Evolutionary conservation across 441 rosid species (phyloP), one percentile per base, ranked within the genome.

Genomic region (Croton laevigatus): DNA sequence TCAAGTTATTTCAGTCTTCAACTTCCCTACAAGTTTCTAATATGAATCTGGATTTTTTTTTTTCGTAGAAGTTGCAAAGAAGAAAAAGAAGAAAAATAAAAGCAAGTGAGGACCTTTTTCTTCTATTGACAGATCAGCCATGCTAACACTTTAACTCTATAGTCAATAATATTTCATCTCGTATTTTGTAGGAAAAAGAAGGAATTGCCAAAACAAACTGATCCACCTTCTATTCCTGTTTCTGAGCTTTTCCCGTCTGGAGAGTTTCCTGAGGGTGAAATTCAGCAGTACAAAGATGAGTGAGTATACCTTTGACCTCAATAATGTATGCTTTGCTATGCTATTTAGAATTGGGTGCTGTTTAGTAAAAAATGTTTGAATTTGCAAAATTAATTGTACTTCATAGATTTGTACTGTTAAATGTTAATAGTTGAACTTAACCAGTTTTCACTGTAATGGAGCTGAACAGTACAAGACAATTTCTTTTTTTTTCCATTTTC

Each of bases 221-320:
- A 89, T 79, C 99, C 97, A 51, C 99, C 98, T 46, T 78, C 97
- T 11, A 81, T 91, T 37, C 93, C 99, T 54, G 80, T 93, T 52
- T 59, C 36, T 71, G 88, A 89, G 53, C 96, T 95, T 46, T 95
- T 93, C 58, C 97, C 91, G 9, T 88, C 97, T 68, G 93, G 90
- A 38, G 97, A 93, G 59, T 95, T 93, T 80, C 99, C 97, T 46
- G 97, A 91, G 85, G 99, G 99, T 77, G 98, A 91, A 93, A 88
- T 89, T 79, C 96, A 95, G 65, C 92, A 93, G 65, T 91, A 89
- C 78, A 91, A 88, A 80, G 99, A 92, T 49, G 93, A 94, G 98
- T 90, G 77, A 89, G 99, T 63, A 23, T 57, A 44, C 34, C 19
- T 14, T 48, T 45, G 62, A 3, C 20, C 48, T 12, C 46, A 20